Base-by-base conservation (phyloP, 1,284 basidiomycete genomes). In the Heliocybe sulcata region DNA sequence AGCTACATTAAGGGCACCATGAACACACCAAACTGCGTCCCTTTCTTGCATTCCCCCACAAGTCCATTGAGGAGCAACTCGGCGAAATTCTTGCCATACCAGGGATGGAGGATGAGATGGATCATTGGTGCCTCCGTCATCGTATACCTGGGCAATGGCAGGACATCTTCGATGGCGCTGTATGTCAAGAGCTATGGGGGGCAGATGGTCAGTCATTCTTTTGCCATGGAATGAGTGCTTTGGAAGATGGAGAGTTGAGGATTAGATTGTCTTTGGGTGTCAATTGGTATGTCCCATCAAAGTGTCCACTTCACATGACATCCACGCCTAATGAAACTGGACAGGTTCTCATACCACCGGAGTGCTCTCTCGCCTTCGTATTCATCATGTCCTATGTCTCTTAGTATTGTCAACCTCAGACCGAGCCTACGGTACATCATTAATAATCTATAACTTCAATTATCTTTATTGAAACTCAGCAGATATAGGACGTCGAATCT, bases 301-400 rank as follows among this genome's bases (percentile, higher is more conserved):
- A n/a, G n/a, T n/a, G n/a, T n/a, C n/a, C n/a, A n/a, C n/a, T n/a
- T 11, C 27, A 16, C 20, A 23, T 33, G 14, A 35, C 35, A 23
- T 9, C 35, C 22, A n/a, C 25, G 42, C 4, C 26, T 14, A 26
- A 16, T 48, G 12, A 33, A 20, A 51, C 12, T 19, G 12, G 2
- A 25, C 45, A 71, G 70, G 65, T 71, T 73, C 53, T 72, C 67
- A 2, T 71, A 70, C 48, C 55, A 67, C 2, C 61, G 63, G 0
- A 67, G 65, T 27, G 58, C 63, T 12, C 69, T 70, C 14, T 55
- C 69, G 0, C 64, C 64, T 2, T 71, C 69, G 1, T 68, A 72
- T 56, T 63, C 66, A 0, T 70, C 69, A 1, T 65, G 68, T 48
- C 66, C 65, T 1, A 65, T 67, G 42, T 71, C 68, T 0, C 67